These are phyloP conservation scores for Penicilliopsis zonata DNA, from an alignment of 495 filamentous ascomycete genomes.

Conservation along the genomic window DNA sequence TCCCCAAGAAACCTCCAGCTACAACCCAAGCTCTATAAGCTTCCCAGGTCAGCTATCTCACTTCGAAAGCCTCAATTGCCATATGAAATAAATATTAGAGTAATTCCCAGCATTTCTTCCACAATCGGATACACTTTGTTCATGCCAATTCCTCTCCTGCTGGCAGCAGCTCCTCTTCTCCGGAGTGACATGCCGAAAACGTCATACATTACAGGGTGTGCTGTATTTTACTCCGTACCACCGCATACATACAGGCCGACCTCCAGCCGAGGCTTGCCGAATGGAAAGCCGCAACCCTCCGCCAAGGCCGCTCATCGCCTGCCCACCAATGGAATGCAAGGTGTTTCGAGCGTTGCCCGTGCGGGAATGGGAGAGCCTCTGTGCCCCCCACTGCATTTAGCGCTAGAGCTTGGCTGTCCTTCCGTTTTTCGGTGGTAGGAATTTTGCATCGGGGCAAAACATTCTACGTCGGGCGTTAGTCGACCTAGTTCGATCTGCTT, in stretches of 20 bases:
- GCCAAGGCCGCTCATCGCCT: constrained; percentile 22
- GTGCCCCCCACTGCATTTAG: constrained; percentile 22
- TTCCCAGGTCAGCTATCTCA: no score
- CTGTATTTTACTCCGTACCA: neutral
- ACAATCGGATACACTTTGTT: no score
- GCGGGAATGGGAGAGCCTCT: constrained; percentile 16
- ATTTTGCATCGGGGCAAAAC: constrained; percentile 4
- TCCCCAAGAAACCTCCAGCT: no score
- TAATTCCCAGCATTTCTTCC: no score
- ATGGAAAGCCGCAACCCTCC: constrained; percentile 38
- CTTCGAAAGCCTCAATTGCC: no score
- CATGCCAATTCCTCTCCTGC: no score
- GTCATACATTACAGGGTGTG: constrained; percentile 28
- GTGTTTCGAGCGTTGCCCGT: constrained; percentile 21
- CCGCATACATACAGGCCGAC: constrained; percentile 6
- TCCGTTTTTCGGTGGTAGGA: constrained; percentile 34
- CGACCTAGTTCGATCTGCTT: constrained; percentile 3
- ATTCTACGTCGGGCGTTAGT: no score
- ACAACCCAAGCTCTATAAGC: no score
- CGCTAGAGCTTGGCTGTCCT: constrained; percentile 13
- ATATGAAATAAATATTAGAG: no score
- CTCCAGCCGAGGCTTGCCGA: constrained; percentile 46
- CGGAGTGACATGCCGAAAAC: constrained; percentile 20
- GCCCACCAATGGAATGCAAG: constrained; percentile 19
- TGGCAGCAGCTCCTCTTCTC: no score